A percentile compares a stretch with the other conserved stretches of the same genome.
These are phyloP conservation scores for Fusarium austroafricanum DNA, from an alignment of 2,329 filamentous ascomycete genomes.

Conservation along the genomic window DNA sequence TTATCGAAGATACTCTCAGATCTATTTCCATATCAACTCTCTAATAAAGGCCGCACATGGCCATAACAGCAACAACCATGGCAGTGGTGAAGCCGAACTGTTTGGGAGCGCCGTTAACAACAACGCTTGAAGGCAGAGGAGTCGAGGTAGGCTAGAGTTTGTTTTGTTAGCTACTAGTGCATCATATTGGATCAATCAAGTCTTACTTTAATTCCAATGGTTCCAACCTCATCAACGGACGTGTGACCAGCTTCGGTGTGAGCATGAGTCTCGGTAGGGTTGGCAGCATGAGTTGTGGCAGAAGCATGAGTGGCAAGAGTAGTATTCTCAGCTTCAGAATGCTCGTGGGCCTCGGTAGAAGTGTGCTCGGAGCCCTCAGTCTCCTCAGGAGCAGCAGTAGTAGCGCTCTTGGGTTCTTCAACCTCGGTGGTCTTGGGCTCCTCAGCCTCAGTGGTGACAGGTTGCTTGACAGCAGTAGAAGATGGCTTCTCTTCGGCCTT, in stretches of 20 bases:
- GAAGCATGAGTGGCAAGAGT: not conserved
- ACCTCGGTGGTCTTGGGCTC: not conserved
- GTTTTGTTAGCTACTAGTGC: not conserved
- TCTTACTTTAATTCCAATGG: conserved; percentile 27
- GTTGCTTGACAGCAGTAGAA: not conserved
- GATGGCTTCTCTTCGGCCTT: not conserved
- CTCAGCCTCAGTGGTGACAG: not conserved
- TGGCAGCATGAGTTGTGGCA: not conserved
- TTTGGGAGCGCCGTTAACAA: conserved; percentile 21
- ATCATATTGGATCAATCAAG: not conserved
- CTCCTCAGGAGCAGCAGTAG: not conserved
- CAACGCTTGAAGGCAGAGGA: conserved; percentile 14
- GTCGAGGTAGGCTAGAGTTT: conserved; percentile 3
- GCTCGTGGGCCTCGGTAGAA: not conserved
- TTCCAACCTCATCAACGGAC: conserved; percentile 20
- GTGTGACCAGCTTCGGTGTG: conserved; percentile 4
- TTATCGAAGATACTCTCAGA: rapidly evolving
- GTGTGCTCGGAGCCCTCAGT: not conserved
- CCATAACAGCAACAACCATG: not conserved
- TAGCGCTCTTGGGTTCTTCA: not conserved
- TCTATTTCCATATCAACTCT: rapidly evolving
- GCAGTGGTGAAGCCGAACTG: conserved; percentile 14
- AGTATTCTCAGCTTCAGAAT: not conserved
- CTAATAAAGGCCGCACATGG: conserved; percentile 24
- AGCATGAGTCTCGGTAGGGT: not conserved